Conservation (phyloP, 257 asterid genomes). For the Primulina huaijiensis region DNA sequence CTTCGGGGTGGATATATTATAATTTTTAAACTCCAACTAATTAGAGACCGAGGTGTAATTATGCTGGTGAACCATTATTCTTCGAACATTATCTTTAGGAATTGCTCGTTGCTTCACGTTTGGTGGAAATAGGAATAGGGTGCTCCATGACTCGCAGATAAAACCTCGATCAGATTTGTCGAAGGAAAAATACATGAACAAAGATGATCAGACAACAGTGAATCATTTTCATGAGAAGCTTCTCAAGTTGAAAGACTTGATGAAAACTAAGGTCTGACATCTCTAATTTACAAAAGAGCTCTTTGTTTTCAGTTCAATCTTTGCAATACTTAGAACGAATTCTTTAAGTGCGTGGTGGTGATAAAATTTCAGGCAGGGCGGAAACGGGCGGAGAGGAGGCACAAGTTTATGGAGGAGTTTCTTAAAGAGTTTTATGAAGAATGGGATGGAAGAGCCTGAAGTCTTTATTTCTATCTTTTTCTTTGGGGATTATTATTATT, state of each 20-base stretch:
- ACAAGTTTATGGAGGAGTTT: constrained; percentile 84
- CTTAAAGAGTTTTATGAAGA: constrained; percentile 75
- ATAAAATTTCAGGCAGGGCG: constrained; percentile 67
- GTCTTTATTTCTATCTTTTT: background rate
- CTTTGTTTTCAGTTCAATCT: background rate
- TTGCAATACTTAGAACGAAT: background rate
- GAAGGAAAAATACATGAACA: constrained; percentile 80
- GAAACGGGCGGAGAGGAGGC: constrained; percentile 79
- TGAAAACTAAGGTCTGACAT: constrained; percentile 69
- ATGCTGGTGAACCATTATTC: constrained; percentile 5
- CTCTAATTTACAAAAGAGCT: background rate
- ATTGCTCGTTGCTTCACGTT: constrained; percentile 94
- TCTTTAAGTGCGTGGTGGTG: background rate
- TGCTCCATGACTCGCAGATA: constrained; percentile 71
- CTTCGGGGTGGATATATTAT: too few species aligned
- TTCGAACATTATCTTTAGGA: constrained; percentile 41
- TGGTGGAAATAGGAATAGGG: constrained; percentile 80
- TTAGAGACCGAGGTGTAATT: background rate
- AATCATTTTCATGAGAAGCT: constrained; percentile 98
- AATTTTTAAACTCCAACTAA: background rate
- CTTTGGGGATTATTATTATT: too few species aligned
- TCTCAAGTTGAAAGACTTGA: constrained; percentile 77
- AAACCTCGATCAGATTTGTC: constrained; percentile 76
- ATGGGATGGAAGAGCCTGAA: constrained; percentile 90
- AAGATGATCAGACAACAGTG: constrained; percentile 82